Evolutionary conservation across 805 yeast species (phyloP), one percentile per base, ranked within the genome.

Genomic region (Isabelozyma gotoi): DNA sequence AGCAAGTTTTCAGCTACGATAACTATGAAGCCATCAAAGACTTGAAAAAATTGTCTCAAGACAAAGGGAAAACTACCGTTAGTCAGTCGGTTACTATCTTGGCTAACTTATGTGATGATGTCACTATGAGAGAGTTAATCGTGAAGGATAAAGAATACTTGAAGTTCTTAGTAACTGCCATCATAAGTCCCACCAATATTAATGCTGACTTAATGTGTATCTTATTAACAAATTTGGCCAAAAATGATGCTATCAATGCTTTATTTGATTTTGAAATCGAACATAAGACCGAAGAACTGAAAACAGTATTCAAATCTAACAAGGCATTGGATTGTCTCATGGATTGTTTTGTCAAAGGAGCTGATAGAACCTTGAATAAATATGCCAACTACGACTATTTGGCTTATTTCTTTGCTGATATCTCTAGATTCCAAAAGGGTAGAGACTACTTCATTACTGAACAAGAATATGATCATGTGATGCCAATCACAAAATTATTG

Each of bases 341-440:
- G 82, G 96, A 88, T 65, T 82, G 91, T 57, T 90, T 89, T 59
- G 96, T 90, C 33, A 86, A 86, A 57, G 96, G 96, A 6, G 73
- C 77, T 37, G 90, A 85, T 55, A 74, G 88, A 59, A 63, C 79
- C 12, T 71, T 89, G 46, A 89, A 88, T 68, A 78, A 76, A 55
- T 76, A 71, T 53, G 94, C 96, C 2, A 77, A 79, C 52, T 92
- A 67, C 56, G 97, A 91, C 62, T 91, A 88, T 60, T 71, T 94
- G 49, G 78, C 96, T 1, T 89, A 84, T 61, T 88, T 88, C 60
- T 91, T 94, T 65, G 91, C 96, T 11, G 97, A 92, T 59, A 71
- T 89, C 37, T 88, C 97, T 1, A 78, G 97, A 52, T 85, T 84
- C 55, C 67, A 70, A 29, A 63, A 65, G 41, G 92, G 92, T n/a